Base-by-base conservation (phyloP, 495 filamentous ascomycete species). In the Neurospora intermedia region DNA sequence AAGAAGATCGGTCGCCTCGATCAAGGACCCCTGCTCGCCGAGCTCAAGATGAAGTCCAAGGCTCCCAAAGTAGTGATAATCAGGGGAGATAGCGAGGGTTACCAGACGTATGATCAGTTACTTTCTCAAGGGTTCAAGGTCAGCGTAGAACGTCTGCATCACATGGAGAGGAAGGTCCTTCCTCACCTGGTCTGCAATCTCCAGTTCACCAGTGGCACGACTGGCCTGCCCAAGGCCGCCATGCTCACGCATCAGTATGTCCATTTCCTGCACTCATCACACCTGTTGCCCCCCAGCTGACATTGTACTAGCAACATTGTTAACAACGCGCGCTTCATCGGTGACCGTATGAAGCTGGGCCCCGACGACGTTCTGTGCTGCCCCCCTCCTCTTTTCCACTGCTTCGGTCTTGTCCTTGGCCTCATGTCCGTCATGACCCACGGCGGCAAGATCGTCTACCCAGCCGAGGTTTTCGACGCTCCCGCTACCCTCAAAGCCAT, bases 141-240 rank as follows among this genome's bases (percentile, higher is more conserved):
- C 66, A 79, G 76, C 72, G 73, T 76, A 11, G 79, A 74, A 13
- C 75, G 74, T 10, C 79, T 85, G 10, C 76, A 82, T 69, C 74
- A 75, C 6, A 77, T 78, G 62, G 78, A 85, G 70, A 74, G 80
- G 39, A 83, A 84, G 71, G 82, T 91, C 27, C 84, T 85, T 38
- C 85, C 88, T 5, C 84, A 87, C 71, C 86, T 91, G 73, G 88
- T 92, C 8, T 90, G 87, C 78, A 92, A 91, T 74, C 82, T 92
- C 38, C 90, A 91, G 75, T 92, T 91, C 81, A 92, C 90, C 46
- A 90, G 88, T 77, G 90, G 90, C 35, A 91, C 90, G 18, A 92
- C 90, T 0, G 90, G 90, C 4, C 87, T 87, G 38, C 91, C 91
- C 46, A 92, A 93, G 75, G 90, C 90, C 5, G 89, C 90, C n/a